Conservation (phyloP, 2,329 filamentous ascomycete species). For the Aspergillus neotritici region DNA sequence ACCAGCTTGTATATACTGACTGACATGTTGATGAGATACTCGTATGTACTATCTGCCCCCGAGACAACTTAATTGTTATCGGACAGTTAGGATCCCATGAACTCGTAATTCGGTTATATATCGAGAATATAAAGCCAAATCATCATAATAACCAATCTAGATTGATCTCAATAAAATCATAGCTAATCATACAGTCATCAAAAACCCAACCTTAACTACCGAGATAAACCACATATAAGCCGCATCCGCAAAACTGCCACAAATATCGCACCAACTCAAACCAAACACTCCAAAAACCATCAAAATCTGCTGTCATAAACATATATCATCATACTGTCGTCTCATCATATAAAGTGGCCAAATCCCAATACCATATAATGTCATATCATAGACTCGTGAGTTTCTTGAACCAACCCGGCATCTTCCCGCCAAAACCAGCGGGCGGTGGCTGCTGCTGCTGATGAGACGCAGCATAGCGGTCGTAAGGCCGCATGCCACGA, state of each 20-base stretch:
- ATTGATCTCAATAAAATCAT: not conserved
- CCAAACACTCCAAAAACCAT: no score
- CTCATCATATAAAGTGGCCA: conserved; percentile 8
- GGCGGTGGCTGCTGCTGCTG: conserved; percentile 9
- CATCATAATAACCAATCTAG: no score
- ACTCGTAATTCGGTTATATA: no score
- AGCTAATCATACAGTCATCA: conserved; percentile 5
- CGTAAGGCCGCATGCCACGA: conserved; percentile 28
- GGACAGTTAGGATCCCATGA: no score
- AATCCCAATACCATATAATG: not conserved
- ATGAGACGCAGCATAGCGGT: conserved; percentile 13
- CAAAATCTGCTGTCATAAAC: not conserved
- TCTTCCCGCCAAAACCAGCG: conserved; percentile 27
- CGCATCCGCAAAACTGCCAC: conserved; percentile 5
- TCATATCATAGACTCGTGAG: conserved; percentile 30
- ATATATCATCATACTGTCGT: conserved; percentile 7
- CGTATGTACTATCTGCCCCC: no score
- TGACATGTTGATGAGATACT: no score
- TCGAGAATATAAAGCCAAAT: no score
- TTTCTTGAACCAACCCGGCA: conserved; percentile 42
- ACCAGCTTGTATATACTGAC: no score
- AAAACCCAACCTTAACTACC: conserved; percentile 2
- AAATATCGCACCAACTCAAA: not conserved
- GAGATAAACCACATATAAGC: not conserved
- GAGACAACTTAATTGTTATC: no score